phyloP scores from a whole-genome alignment of 208 protist genomes.

The Wallacemonas sp. region DNA sequence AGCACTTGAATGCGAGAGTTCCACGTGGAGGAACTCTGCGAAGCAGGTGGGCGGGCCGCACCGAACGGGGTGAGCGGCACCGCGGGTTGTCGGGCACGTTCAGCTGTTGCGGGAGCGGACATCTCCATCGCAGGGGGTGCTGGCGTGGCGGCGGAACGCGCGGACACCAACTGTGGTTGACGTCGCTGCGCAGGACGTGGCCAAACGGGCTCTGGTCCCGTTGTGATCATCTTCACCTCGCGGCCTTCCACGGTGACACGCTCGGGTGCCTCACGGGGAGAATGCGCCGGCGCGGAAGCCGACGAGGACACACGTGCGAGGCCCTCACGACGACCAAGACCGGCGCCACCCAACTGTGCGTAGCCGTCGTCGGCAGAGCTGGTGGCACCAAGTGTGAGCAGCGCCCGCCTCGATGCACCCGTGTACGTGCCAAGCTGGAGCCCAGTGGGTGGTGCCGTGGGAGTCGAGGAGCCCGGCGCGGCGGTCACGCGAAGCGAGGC shows the following conservation, averaged over 20 bases:
- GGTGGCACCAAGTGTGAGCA: no score
- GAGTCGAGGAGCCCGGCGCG: neutral
- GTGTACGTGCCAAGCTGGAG: neutral
- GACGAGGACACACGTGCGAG: neutral
- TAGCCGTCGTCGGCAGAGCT: no score
- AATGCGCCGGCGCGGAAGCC: neutral
- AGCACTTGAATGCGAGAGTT: neutral
- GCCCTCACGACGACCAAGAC: no score
- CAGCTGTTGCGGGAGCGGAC: neutral
- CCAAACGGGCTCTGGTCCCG: neutral
- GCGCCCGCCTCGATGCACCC: no score
- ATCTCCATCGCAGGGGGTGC: neutral
- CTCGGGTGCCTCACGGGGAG: neutral
- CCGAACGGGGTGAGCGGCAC: constrained; percentile 7
- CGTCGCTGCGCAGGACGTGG: neutral
- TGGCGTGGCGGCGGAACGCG: neutral
- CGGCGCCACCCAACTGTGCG: no score
- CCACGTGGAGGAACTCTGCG: neutral
- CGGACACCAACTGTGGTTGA: neutral
- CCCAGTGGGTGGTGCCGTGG: no score
- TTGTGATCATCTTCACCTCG: neutral
- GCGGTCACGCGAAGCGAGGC: neutral
- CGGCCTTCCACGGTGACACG: neutral
- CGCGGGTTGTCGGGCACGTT: neutral
- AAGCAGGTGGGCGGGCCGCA: neutral